These are phyloP conservation scores for Torrubiella hemipterigena DNA, from an alignment of 2,329 filamentous ascomycete genomes.

Conservation along the genomic window DNA sequence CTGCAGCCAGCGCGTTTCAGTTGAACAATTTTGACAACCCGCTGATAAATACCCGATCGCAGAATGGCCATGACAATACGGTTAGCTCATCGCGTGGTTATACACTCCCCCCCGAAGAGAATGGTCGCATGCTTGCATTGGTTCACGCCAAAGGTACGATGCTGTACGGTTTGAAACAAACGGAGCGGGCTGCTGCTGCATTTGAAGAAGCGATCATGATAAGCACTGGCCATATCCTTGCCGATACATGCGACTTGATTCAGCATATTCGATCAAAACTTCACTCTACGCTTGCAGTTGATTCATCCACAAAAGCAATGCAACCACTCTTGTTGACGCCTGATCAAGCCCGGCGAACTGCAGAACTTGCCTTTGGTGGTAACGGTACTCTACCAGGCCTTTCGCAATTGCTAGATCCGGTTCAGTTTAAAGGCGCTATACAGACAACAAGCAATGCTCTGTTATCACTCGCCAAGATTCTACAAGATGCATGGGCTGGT, in stretches of 20 bases:
- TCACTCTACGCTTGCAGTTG: constrained; percentile 46
- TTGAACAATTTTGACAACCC: constrained; percentile 2
- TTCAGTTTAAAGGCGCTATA: constrained; percentile 66
- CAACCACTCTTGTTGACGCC: constrained; percentile 67
- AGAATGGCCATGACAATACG: too few species aligned
- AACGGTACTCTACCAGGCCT: constrained; percentile 72
- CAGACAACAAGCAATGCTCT: constrained; percentile 94
- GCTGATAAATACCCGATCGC: constrained; percentile 14
- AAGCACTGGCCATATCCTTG: constrained; percentile 59
- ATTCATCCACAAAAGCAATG: constrained; percentile 4
- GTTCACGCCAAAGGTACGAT: constrained; percentile 98
- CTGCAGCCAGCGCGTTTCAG: constrained; percentile 6
- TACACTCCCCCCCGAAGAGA: constrained; percentile 71
- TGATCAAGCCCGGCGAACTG: constrained; percentile 71
- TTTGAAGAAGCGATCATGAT: constrained; percentile 95
- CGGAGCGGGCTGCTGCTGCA: constrained; percentile 66
- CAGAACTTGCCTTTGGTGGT: constrained; percentile 67
- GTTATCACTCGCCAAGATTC: constrained; percentile 91
- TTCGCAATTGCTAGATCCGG: constrained; percentile 55
- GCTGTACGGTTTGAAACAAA: constrained; percentile 81
- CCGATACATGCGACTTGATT: constrained; percentile 68
- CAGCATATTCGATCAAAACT: constrained; percentile 61
- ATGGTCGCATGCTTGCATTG: constrained; percentile 84
- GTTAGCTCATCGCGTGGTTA: constrained; percentile 57
- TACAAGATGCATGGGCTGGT: constrained; percentile 87